Evolutionary conservation across 768 basidiomycete genomes (phyloP), one percentile per base, ranked within the genome.

Genomic region (Lyophyllum semitale): DNA sequence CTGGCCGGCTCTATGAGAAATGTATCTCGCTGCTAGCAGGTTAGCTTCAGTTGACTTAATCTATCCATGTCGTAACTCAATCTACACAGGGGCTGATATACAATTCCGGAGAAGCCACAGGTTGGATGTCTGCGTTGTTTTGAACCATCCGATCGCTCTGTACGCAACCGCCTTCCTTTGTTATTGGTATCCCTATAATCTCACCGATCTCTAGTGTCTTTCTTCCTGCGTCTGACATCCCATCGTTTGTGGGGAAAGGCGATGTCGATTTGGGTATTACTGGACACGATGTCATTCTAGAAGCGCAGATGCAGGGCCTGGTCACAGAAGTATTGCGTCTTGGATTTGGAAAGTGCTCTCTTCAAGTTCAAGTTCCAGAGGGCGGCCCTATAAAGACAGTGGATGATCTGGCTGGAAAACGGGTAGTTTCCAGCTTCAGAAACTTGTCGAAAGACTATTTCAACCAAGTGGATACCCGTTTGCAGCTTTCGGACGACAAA

Each of bases 171-270:
- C 23, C n/a, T 12, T 51, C 4, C 37, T 8, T 27, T 35, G 7
- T 18, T 18, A 6, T 11, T 33, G n/a, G 12, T 15, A 22, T 13
- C 20, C 9, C 22, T 18, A 15, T 2, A 40, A 38, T 52, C 42
- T 62, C 29, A 53, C n/a, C 45, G 46, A 37, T 27, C 27, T 13
- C 22, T 69, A 98, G 96, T 7, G 89, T 99, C 22, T 98, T 99
- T 74, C 88, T 98, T 22, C 95, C 97, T 22, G 97, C 97, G 1
- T 80, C 90, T 5, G 97, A 99, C 66, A 99, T 99, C 59, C 95
- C 97, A 9, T 96, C 95, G 26, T 99, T 98, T 72, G 97, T 99
- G 42, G 97, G 95, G 40, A 95, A 96, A 69, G 97, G 97, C 46
- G 90, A 95, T 66, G 91, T 99, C 65, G 92, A 98, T 63, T 80